Evolutionary conservation across 371 early-diverging fungal species (phyloP).

Genomic region (Actinomortierella ambigua): DNA sequence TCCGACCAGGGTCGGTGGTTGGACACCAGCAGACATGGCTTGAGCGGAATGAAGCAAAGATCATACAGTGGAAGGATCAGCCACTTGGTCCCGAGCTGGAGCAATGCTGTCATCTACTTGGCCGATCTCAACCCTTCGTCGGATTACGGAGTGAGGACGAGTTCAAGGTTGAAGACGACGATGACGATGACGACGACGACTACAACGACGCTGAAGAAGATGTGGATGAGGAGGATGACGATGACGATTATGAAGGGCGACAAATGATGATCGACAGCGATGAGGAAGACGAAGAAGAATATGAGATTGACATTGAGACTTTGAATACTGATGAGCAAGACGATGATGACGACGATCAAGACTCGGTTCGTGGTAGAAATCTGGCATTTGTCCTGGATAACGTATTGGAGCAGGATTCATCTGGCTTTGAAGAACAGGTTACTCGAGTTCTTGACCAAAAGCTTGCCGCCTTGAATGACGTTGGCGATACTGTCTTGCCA

Average conservation of each 20-base stretch:
- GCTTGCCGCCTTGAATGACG: too few species aligned
- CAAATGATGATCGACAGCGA: too few species aligned
- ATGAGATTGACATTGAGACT: too few species aligned
- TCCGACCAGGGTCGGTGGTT: constrained; percentile 70
- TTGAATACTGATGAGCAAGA: too few species aligned
- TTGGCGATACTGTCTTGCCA: too few species aligned
- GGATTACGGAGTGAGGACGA: constrained; percentile 1
- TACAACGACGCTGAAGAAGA: neutral
- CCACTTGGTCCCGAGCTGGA: neutral
- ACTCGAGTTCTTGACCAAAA: too few species aligned
- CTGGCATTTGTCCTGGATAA: too few species aligned
- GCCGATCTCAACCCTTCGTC: constrained; percentile 1
- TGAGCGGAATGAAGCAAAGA: constrained; percentile 19
- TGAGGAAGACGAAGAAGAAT: too few species aligned
- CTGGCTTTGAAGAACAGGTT: too few species aligned
- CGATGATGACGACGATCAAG: too few species aligned
- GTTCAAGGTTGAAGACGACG: neutral
- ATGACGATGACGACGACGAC: neutral
- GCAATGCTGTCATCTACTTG: constrained; percentile 7
- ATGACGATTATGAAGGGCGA: neutral
- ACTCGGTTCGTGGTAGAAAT: too few species aligned
- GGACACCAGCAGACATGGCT: constrained; percentile 74
- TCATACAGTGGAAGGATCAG: constrained; percentile 5
- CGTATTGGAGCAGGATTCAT: too few species aligned
- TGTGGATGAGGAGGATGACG: neutral